phyloP scores from a whole-genome alignment of 257 asterid genomes.

The Gentiana straminea region DNA sequence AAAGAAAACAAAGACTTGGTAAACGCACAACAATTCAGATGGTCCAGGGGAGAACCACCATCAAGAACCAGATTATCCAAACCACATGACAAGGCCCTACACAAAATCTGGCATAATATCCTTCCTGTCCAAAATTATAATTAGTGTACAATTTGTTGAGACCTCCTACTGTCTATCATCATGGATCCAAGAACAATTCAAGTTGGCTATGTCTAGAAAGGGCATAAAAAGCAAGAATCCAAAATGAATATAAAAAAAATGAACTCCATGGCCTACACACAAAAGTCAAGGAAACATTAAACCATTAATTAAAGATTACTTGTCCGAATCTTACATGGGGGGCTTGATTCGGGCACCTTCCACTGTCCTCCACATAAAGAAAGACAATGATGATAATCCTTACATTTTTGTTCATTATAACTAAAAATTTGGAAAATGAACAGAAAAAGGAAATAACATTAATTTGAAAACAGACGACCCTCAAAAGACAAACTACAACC shows the following conservation, averaged over 20 bases:
- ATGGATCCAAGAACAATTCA: no score
- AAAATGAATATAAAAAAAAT: no score
- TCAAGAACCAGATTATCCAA: neutral
- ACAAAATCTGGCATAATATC: neutral
- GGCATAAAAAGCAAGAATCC: no score
- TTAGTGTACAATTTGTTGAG: no score
- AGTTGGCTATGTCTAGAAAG: no score
- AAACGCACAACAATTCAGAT: no score
- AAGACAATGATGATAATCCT: neutral
- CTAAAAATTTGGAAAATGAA: constrained; percentile 5
- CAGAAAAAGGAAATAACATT: neutral
- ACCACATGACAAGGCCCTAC: constrained; percentile 7
- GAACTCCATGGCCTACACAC: no score
- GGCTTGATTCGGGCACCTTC: constrained; percentile 2
- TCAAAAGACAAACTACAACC: constrained; percentile 6
- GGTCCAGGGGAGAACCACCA: no score
- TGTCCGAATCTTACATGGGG: constrained; percentile 6
- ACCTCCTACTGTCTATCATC: no score
- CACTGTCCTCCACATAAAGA: constrained; percentile 1
- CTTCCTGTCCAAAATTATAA: no score
- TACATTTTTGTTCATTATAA: constrained; percentile 5
- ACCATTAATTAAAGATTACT: neutral
- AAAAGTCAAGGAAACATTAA: neutral
- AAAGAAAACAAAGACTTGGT: no score
- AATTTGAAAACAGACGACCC: constrained; percentile 17